These are phyloP conservation scores for Termitomyces sp. DNA, from an alignment of 768 basidiomycete genomes.

Conservation along the genomic window DNA sequence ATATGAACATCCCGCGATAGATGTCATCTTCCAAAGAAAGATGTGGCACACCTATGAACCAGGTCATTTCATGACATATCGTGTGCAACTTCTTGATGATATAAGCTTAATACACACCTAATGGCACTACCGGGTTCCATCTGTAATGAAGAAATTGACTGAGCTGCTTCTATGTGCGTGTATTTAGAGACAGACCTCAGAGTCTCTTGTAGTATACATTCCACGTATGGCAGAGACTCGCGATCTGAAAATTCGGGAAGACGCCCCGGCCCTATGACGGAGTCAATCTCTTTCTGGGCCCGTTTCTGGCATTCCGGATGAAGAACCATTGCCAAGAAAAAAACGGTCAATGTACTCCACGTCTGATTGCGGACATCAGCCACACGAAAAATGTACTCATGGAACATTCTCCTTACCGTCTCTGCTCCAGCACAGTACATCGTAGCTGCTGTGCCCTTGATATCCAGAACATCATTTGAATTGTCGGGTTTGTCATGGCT, in stretches of 20 bases:
- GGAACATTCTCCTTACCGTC: no score
- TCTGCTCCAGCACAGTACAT: no score
- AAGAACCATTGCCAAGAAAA: conserved; percentile 13
- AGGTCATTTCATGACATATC: no score
- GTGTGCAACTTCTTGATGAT: conserved; percentile 3
- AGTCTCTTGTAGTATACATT: no score
- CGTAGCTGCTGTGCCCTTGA: no score
- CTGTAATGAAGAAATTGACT: not conserved
- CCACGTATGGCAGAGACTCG: no score
- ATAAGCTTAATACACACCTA: not conserved
- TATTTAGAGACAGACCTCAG: conserved; percentile 12
- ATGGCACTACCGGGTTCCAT: not conserved
- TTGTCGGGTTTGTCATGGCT: no score
- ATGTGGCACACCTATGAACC: no score
- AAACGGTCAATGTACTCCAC: conserved; percentile 26
- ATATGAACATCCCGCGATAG: not conserved
- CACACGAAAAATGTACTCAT: no score
- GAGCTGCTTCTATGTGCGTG: not conserved
- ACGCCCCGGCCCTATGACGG: not conserved
- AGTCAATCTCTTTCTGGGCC: no score
- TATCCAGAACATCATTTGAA: no score
- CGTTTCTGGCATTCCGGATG: not conserved
- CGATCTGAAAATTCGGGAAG: not conserved
- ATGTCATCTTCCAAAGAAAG: no score
- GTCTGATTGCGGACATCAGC: conserved; percentile 21